Percentiles rank a stretch among this genome's conserved stretches.
These are phyloP conservation scores for Camellia japonica DNA, from an alignment of 148 eudicot species.

Conservation along the genomic window DNA sequence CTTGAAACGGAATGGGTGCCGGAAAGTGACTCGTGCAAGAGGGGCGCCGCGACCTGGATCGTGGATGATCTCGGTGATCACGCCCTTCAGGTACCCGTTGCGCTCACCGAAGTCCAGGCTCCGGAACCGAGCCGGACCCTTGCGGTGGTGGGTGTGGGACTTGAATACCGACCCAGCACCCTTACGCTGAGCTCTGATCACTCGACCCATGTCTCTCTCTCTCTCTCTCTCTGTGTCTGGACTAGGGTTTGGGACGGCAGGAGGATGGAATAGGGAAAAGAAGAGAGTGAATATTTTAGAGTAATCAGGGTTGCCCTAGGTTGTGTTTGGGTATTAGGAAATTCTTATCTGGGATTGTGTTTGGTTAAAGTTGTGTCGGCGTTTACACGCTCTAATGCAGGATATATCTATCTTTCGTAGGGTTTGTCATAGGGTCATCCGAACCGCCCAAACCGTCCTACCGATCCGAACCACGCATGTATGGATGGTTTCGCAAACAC, in stretches of 20 bases:
- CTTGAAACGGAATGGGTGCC: constrained; percentile 48
- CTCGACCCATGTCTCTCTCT: constrained; percentile 41
- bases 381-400: not conserved
- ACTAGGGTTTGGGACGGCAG: not conserved
- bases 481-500: no score
- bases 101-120: constrained; percentile 55
- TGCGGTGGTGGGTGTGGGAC: constrained; percentile 61
- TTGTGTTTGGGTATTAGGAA: not conserved
- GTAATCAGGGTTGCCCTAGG: constrained; percentile 2
- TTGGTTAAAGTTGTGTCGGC: not conserved
- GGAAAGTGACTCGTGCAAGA: constrained; percentile 45
- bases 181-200: constrained; percentile 55
- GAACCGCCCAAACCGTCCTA: no score
- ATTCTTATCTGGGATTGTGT: not conserved
- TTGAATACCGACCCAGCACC: constrained; percentile 51
- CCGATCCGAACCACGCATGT: no score
- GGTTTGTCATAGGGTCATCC: not conserved
- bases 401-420: not conserved
- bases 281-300: not conserved
- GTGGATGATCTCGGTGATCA: constrained; percentile 47
- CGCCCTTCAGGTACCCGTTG: constrained; percentile 50
- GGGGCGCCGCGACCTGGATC: constrained; percentile 61
- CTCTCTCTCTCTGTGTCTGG: no score
- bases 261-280: not conserved
- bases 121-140: constrained; percentile 51